Conservation (phyloP, 2,329 filamentous ascomycete genomes). For the Periconia sp. region DNA sequence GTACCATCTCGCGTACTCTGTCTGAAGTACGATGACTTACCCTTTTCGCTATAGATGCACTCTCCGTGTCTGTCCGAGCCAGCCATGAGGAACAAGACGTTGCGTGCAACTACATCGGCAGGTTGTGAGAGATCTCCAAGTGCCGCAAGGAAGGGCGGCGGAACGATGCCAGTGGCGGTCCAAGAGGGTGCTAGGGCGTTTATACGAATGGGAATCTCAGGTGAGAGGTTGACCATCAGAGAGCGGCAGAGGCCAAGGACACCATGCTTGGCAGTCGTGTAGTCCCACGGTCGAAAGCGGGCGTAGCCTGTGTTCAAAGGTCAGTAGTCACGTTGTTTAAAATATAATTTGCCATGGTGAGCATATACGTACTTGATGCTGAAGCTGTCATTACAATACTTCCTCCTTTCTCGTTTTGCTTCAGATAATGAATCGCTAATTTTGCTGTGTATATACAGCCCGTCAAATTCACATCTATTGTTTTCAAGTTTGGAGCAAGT, state of each 20-base stretch:
- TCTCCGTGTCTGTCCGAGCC: conserved; percentile 31
- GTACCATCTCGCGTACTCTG: no score
- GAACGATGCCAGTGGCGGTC: conserved; percentile 36
- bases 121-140: conserved; percentile 29
- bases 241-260: conserved; percentile 39
- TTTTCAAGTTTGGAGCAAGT: conserved; percentile 30
- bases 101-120: conserved; percentile 31
- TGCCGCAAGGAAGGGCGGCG: conserved; percentile 11
- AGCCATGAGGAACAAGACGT: conserved; percentile 33
- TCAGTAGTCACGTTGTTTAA: no score
- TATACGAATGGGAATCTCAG: conserved; percentile 35
- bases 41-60: conserved; percentile 31
- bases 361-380: conserved; percentile 24
- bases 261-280: conserved; percentile 39
- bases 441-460: conserved; percentile 39
- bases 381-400: conserved; percentile 42
- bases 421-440: conserved; percentile 34
- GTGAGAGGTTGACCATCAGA: conserved; percentile 23
- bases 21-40: conserved; percentile 22
- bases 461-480: conserved; percentile 35
- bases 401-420: conserved; percentile 30
- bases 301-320: conserved; percentile 24
- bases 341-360: no score
- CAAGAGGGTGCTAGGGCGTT: conserved; percentile 41
- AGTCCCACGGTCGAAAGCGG: conserved; percentile 33